Conservation (phyloP, 116 monocot species). For the Zostera marina region DNA sequence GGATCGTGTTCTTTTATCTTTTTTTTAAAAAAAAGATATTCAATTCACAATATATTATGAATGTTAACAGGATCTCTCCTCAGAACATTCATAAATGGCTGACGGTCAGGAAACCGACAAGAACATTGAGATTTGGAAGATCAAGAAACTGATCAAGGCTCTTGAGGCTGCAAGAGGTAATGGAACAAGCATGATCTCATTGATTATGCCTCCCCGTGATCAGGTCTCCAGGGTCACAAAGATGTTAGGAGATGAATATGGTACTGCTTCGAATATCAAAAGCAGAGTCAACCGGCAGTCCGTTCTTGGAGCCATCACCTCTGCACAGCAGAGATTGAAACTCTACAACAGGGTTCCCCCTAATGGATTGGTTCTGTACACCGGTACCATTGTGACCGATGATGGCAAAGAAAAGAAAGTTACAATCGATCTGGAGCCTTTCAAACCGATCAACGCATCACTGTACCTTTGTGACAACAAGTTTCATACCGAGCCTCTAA, state of each 20-base stretch:
- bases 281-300: slow-evolving; percentile 33
- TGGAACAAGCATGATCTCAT: slow-evolving; percentile 34
- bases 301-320: slow-evolving; percentile 27
- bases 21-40: too few relatives aligned
- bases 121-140: slow-evolving; percentile 37
- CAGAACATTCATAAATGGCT: too few relatives aligned
- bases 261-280: slow-evolving; percentile 34
- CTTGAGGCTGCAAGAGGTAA: slow-evolving; percentile 32
- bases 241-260: slow-evolving; percentile 39
- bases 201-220: slow-evolving; percentile 35
- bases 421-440: slow-evolving; percentile 30
- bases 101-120: slow-evolving; percentile 18
- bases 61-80: too few relatives aligned
- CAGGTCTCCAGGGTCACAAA: slow-evolving; percentile 24
- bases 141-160: slow-evolving; percentile 27
- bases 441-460: slow-evolving; percentile 32
- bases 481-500: slow-evolving; percentile 26
- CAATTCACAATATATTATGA: too few relatives aligned
- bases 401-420: slow-evolving; percentile 32
- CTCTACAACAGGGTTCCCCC: slow-evolving; percentile 27
- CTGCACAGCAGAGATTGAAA: slow-evolving; percentile 30
- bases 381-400: slow-evolving; percentile 24
- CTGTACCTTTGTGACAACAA: slow-evolving; percentile 33
- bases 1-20: too few relatives aligned
- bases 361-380: slow-evolving; percentile 25